Base-by-base conservation (phyloP, 1,284 basidiomycete genomes). In the Papiliotrema terrestris region DNA sequence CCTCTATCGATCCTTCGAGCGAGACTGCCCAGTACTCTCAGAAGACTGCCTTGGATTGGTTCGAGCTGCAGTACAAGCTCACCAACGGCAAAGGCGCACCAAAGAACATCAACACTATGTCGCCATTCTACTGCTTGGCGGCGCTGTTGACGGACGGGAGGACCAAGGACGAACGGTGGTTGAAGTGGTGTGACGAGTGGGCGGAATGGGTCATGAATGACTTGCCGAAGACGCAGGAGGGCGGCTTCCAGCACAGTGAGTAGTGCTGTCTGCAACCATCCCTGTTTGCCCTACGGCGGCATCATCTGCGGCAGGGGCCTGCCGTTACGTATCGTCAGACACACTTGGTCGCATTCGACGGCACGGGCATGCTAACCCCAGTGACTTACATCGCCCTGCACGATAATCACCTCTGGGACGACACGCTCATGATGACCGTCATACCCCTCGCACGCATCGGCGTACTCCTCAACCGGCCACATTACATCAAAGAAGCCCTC, bases 61-160 rank as follows among this genome's bases (percentile, higher is more conserved):
- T 85, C 71, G 73, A 77, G 22, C 77, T 79, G 41, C 80, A 83
- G 23, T 83, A 83, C 65, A 77, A 78, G 52, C 71, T 82, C 38
- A 65, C 68, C 1, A 52, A 63, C 11, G 68, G 65, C 17, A 69
- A 70, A 49, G 83, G 82, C 23, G 83, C 83, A 5, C 83, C 83
- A 8, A 84, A 85, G 79, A 85, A 86, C 67, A 83, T 86, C 63
- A 85, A 85, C 72, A 85, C 84, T 13, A 84, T 85, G 83, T 81
- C 83, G 1, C 82, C 83, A 0, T 78, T 86, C 51, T 78, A 85
- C 44, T 82, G 81, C 8, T 80, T 83, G 13, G 81, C 83, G 0
- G 81, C 80, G 59, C 69, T 84, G n/a, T 45, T 75, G 3, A 55
- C 57, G 25, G 69, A 71, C 43, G 66, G 64, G 4, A 45, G 57